phyloP scores from a whole-genome alignment of 345 rosid genomes.

The Bretschneidera sinensis region DNA sequence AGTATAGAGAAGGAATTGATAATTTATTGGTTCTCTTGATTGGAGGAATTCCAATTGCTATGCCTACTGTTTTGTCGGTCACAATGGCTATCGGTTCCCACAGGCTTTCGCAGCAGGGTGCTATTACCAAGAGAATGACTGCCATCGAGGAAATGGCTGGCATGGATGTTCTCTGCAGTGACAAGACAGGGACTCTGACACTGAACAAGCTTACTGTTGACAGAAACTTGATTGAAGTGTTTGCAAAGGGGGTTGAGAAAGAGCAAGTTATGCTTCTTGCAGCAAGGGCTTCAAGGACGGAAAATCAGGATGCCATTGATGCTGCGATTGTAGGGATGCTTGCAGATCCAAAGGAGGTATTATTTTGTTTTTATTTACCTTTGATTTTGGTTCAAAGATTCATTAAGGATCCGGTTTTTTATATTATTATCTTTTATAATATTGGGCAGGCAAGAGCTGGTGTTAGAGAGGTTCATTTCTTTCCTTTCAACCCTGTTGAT shows the following conservation, averaged over 20 bases:
- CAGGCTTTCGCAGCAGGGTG: slow-evolving; percentile 77
- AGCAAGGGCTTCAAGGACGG: slow-evolving; percentile 84
- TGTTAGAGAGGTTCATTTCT: slow-evolving; percentile 68
- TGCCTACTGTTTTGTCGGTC: slow-evolving; percentile 91
- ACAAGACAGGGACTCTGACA: slow-evolving; percentile 87
- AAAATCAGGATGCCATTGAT: slow-evolving; percentile 91
- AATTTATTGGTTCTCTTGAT: slow-evolving; percentile 81
- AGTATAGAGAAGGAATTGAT: slow-evolving; percentile 78
- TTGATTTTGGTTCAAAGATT: slow-evolving; percentile 7
- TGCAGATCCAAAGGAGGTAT: slow-evolving; percentile 92
- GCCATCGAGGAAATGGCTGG: slow-evolving; percentile 97
- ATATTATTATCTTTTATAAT: background rate
- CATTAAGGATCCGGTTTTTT: background rate
- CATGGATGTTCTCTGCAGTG: slow-evolving; percentile 94
- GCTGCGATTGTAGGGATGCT: slow-evolving; percentile 94
- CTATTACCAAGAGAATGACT: slow-evolving; percentile 95
- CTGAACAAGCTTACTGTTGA: slow-evolving; percentile 82
- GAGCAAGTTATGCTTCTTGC: slow-evolving; percentile 71
- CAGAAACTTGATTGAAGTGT: slow-evolving; percentile 65
- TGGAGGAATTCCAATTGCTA: slow-evolving; percentile 93
- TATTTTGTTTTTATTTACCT: background rate
- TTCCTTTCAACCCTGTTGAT: slow-evolving; percentile 89
- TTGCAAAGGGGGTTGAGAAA: slow-evolving; percentile 65
- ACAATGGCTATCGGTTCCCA: slow-evolving; percentile 98
- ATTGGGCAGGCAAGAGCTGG: slow-evolving; percentile 70